phyloP scores from a whole-genome alignment of 306 rosid genomes.

The Castanea sativa region DNA sequence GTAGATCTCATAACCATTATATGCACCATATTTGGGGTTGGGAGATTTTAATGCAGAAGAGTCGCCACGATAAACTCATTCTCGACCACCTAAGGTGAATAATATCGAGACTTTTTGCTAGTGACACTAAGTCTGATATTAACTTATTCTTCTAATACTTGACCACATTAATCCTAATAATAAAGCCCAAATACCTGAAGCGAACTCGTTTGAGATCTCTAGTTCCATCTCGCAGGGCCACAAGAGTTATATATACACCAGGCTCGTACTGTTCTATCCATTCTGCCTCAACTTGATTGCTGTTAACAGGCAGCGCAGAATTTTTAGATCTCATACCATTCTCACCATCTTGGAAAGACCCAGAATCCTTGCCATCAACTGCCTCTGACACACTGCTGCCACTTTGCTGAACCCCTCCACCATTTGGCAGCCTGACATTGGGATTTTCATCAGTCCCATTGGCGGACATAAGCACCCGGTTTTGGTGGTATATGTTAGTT shows the following conservation, averaged over 20 bases:
- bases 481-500: constrained; percentile 38
- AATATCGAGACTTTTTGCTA: background rate
- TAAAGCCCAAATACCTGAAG: constrained; percentile 60
- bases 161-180: background rate
- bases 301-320: constrained; percentile 34
- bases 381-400: constrained; percentile 45
- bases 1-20: background rate
- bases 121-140: background rate
- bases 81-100: background rate
- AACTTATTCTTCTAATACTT: background rate
- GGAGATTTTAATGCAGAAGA: background rate
- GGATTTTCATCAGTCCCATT: constrained; percentile 40
- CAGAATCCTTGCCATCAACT: constrained; percentile 62
- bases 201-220: constrained; percentile 97
- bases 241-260: constrained; percentile 96
- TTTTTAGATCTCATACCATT: constrained; percentile 46
- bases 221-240: constrained; percentile 80
- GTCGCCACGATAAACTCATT: background rate
- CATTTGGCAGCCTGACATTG: constrained; percentile 45
- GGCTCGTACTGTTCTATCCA: constrained; percentile 97
- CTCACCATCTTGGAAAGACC: constrained; percentile 55
- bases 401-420: constrained; percentile 40
- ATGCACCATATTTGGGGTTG: background rate
- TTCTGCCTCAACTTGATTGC: constrained; percentile 81
- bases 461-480: constrained; percentile 31